These are phyloP conservation scores for Cystobasidium slooffiae DNA, from an alignment of 1,284 basidiomycete genomes.

Conservation along the genomic window DNA sequence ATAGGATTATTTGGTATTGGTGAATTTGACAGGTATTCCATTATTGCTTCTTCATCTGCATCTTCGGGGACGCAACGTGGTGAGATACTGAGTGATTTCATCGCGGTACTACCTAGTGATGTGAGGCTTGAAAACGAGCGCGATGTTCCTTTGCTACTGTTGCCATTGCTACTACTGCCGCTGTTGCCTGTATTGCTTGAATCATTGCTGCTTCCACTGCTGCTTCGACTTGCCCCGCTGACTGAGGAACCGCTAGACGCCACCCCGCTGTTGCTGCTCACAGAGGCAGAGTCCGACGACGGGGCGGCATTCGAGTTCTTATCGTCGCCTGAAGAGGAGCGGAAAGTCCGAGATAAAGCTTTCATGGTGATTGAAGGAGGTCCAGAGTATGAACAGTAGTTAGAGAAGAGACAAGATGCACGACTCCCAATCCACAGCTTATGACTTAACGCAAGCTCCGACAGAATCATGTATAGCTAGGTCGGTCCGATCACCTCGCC, in stretches of 20 bases:
- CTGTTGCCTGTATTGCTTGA: slow-evolving; percentile 3
- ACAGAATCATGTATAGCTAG: neutral
- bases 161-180: neutral
- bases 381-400: neutral
- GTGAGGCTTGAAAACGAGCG: neutral
- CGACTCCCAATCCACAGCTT: neutral
- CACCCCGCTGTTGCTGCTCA: neutral
- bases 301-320: neutral
- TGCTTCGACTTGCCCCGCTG: slow-evolving; percentile 7
- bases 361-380: neutral
- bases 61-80: slow-evolving; percentile 1
- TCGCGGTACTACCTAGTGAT: neutral
- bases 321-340: neutral
- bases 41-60: slow-evolving; percentile 11
- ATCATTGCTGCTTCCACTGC: slow-evolving; percentile 2
- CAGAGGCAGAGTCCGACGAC: neutral
- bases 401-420: neutral
- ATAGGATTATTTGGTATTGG: slow-evolving; percentile 12
- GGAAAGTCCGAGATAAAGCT: slow-evolving; percentile 5
- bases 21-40: neutral
- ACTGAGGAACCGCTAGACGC: neutral
- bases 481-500: slow-evolving; percentile 1
- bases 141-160: neutral
- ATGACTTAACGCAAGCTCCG: neutral
- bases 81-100: neutral